Evolutionary conservation across 352 stramenopile species (phyloP).

Genomic region (Thalassiosira hispida): DNA sequence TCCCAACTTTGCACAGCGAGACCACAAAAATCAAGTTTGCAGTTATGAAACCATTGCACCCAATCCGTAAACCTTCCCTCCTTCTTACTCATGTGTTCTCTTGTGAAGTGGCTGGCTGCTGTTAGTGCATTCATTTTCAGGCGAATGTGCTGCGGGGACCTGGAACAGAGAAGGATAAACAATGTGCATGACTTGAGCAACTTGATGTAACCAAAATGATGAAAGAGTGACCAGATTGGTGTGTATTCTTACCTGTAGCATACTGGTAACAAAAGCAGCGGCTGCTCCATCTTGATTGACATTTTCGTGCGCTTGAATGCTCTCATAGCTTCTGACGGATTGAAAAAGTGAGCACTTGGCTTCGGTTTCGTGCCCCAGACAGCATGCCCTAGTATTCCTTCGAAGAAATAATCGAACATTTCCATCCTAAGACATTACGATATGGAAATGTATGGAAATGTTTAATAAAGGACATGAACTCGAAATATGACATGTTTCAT

Average conservation of each 20-base stretch:
- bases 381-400: slow-evolving; percentile 76
- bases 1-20: slow-evolving; percentile 65
- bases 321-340: slow-evolving; percentile 12
- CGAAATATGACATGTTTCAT: no score
- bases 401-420: slow-evolving; percentile 85
- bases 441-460: no score
- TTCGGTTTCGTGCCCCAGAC: slow-evolving; percentile 68
- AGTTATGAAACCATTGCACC: slow-evolving; percentile 82
- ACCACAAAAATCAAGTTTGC: slow-evolving; percentile 44
- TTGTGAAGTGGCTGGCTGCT: slow-evolving; percentile 64
- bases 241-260: slow-evolving; percentile 51
- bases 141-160: slow-evolving; percentile 71
- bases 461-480: no score
- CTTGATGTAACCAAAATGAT: background rate
- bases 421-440: no score
- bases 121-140: slow-evolving; percentile 57
- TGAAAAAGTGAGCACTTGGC: slow-evolving; percentile 17
- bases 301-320: slow-evolving; percentile 41
- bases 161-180: slow-evolving; percentile 2
- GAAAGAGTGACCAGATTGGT: background rate
- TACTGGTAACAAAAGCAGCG: slow-evolving; percentile 75
- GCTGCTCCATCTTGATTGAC: slow-evolving; percentile 67
- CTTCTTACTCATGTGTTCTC: slow-evolving; percentile 18
- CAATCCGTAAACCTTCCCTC: slow-evolving; percentile 9
- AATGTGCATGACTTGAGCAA: background rate